These are phyloP conservation scores for Ramaria sp. DNA, from an alignment of 768 basidiomycete species.

Conservation along the genomic window DNA sequence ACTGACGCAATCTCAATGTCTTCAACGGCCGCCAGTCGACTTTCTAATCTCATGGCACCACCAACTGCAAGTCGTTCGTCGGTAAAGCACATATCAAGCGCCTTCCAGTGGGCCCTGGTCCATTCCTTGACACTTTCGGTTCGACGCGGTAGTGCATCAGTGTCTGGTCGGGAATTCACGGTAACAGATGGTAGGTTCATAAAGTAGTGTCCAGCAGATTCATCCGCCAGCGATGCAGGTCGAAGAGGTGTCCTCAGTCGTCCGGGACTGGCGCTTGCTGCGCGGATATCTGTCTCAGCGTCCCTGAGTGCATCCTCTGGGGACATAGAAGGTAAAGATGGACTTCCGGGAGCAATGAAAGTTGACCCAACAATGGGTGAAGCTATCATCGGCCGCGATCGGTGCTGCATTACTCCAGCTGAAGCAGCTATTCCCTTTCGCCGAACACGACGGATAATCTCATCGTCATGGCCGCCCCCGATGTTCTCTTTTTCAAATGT, in stretches of 20 bases:
- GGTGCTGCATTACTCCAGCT: background rate
- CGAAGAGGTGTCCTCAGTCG: background rate
- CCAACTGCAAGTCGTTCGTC: conserved; percentile 52
- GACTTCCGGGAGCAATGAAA: background rate
- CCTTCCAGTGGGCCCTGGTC: conserved; percentile 73
- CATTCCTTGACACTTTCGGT: conserved; percentile 30
- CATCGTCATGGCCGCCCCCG: background rate
- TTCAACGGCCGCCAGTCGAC: conserved; percentile 40
- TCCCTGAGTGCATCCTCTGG: background rate
- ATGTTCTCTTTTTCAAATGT: background rate
- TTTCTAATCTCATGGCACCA: conserved; percentile 18
- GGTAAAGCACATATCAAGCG: conserved; percentile 68
- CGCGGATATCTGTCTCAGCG: conserved; percentile 1
- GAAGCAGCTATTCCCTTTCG: background rate
- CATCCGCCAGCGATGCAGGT: background rate
- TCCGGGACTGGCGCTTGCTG: background rate
- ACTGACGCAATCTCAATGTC: conserved; percentile 46
- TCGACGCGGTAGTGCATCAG: background rate
- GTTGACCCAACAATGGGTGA: background rate
- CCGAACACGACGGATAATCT: background rate
- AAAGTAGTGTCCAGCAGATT: background rate
- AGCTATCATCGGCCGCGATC: background rate
- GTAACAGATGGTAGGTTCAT: background rate
- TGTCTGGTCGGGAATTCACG: background rate
- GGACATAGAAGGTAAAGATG: background rate